Evolutionary conservation across 768 basidiomycete genomes (phyloP), one percentile per base, ranked within the genome.

Genomic region (Kwoniella sp.): DNA sequence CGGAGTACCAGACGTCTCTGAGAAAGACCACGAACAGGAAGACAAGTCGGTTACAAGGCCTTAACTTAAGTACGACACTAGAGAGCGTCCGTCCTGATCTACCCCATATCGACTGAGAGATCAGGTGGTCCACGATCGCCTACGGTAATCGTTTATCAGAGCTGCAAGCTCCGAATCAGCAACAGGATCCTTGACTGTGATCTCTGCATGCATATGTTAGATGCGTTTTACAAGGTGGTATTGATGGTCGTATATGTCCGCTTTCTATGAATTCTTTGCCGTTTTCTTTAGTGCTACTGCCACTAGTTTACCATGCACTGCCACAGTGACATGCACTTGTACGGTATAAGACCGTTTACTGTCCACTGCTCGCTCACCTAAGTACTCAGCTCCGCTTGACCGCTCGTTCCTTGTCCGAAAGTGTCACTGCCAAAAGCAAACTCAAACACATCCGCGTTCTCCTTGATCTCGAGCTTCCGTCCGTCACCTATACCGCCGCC

Each of bases 371-470:
- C 20, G 20, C 22, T 7, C 13, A 22, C 28, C 37, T 52, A 73
- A 12, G 68, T 73, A 17, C 69, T 71, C 17, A 73, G 67, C 15
- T 30, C 69, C 25, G 58, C 63, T 41, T 68, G 41, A 45, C 15
- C 15, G 41, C 41, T 45, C 20, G 17, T 4, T 7, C 41, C 41
- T 45, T 45, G 41, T 45, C 41, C 41, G 3, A 17, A 68, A 37
- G 54, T 63, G 4, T 28, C 60, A 4, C 25, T 52, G 1, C 34
- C 51, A 53, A 75, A 75, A 22, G 67, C 55, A 15, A 37, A 26
- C 8, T 68, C 64, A 60, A 74, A 79, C 17, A 79, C 70, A 55
- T 73, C 66, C 51, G 37, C 69, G 61, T 79, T 70, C 54, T 74
- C 74, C 31, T 28, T 30, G 17, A 65, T 28, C 1, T 29, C 51